Evolutionary conservation across 2,329 filamentous ascomycete species (phyloP), one percentile per base, ranked within the genome.

Genomic region (Ceratocystiopsis sp.): DNA sequence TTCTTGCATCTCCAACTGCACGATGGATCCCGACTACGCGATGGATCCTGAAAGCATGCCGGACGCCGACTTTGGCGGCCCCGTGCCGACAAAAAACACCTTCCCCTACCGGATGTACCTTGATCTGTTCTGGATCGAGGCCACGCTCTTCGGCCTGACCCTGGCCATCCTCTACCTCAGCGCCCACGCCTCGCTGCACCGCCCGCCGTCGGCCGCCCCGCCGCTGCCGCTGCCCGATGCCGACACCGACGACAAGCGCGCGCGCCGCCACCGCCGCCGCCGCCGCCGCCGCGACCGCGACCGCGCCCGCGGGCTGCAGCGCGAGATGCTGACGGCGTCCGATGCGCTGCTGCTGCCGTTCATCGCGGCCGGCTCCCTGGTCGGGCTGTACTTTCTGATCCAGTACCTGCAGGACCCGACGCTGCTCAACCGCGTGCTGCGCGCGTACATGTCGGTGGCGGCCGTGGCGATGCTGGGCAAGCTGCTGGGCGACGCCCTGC

Each of bases 261-360:
- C 42, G 37, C 33, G 37, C 42, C 39, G 15, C 41, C 35, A 13
- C 13, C 32, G 32, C 32, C 13, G 19, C 29, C 33, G 37, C 42
- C 39, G 15, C 41, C 35, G 33, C 13, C 32, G 32, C 32, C 13
- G 19, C 29, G 34, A 39, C 15, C 40, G 38, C n/a, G 36, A 15
- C 15, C 45, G n/a, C 16, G 36, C 16, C 13, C 25, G 38, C 32
- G 14, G 29, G 18, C 12, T 16, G 33, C 13, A 38, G 5, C 62
- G 67, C 15, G 71, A 76, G 47, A 79, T 80, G 0, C 61, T 93
- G 42, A 69, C 77, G 10, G 77, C 82, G 2, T 78, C 73, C 0
- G 89, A 96, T 59, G 89, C 85, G 40, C 73, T 96, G 51, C 59
- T 93, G 53, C 83, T 95, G 49, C 91, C 89, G 2, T 52, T 95